A percentile compares a stretch with the other conserved stretches of the same genome.
These are phyloP conservation scores for Cochlearia excelsa DNA, from an alignment of 345 rosid species.

Conservation along the genomic window DNA sequence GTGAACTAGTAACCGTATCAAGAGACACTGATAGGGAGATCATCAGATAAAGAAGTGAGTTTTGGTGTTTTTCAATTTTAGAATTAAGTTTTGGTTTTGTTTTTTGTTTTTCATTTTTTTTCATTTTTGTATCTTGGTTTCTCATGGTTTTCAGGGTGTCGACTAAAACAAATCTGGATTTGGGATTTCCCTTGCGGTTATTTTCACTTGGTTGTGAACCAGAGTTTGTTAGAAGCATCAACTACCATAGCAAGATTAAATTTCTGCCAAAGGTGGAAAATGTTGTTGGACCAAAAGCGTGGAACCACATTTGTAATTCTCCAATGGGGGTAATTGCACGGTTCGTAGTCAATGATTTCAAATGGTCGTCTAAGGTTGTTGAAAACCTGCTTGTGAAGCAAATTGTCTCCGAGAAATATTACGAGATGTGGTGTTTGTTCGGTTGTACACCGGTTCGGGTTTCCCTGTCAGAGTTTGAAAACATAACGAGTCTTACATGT, in stretches of 20 bases:
- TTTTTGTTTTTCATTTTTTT: too few relatives aligned
- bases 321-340: neutral
- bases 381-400: neutral
- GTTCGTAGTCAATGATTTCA: neutral
- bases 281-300: neutral
- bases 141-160: neutral
- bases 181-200: neutral
- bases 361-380: slow-evolving; percentile 8
- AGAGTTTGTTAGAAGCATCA: neutral
- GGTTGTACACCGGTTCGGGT: neutral
- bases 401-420: neutral
- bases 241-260: neutral
- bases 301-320: neutral
- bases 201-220: slow-evolving; percentile 12
- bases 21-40: too few relatives aligned
- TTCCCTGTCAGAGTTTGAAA: neutral
- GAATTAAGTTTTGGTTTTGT: too few relatives aligned
- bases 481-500: neutral
- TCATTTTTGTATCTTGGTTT: too few relatives aligned
- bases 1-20: too few relatives aligned
- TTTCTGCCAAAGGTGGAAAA: neutral
- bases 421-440: slow-evolving; percentile 8
- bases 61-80: too few relatives aligned
- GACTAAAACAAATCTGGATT: slow-evolving; percentile 5
- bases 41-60: too few relatives aligned